Percentiles rank a stretch among this genome's conserved stretches.
Evolutionary conservation across 2,329 filamentous ascomycete genomes (phyloP).

Genomic region (Fusarium irregulare): DNA sequence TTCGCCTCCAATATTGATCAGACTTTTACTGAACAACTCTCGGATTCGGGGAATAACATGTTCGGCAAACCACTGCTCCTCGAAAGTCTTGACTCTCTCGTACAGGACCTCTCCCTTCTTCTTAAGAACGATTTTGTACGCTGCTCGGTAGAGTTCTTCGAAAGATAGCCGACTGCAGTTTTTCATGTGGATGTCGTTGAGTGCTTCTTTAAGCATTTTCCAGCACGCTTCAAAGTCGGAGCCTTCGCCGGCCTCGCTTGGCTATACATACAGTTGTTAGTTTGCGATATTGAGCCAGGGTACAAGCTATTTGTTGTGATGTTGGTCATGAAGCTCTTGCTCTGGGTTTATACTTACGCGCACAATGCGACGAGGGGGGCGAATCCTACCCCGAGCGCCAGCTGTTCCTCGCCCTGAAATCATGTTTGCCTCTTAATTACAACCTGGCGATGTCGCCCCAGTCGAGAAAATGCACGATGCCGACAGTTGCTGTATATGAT

Average conservation of each 20-base stretch:
- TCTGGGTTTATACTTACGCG: constrained; percentile 51
- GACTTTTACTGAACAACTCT: constrained; percentile 74
- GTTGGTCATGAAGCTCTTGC: background rate
- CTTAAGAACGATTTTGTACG: constrained; percentile 92
- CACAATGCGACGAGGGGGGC: constrained; percentile 57
- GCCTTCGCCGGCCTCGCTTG: constrained; percentile 61
- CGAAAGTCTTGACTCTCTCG: constrained; percentile 81
- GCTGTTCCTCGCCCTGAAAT: constrained; percentile 62
- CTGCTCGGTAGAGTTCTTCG: constrained; percentile 92
- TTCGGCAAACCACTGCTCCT: constrained; percentile 81
- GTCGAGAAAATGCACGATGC: background rate
- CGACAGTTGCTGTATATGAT: background rate
- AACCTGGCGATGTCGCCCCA: constrained; percentile 16
- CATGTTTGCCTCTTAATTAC: constrained; percentile 49
- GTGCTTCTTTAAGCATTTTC: constrained; percentile 78
- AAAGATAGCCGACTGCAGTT: constrained; percentile 92
- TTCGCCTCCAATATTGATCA: constrained; percentile 71
- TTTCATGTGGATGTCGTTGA: constrained; percentile 90
- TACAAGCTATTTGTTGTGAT: background rate
- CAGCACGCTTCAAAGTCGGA: constrained; percentile 90
- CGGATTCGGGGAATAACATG: constrained; percentile 79
- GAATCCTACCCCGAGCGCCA: constrained; percentile 55
- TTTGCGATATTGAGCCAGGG: background rate
- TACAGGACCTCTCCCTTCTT: constrained; percentile 88
- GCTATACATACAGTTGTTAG: constrained; percentile 46